Evolutionary conservation across 2,329 filamentous ascomycete species (phyloP).

Genomic region (Colletotrichum magnum): DNA sequence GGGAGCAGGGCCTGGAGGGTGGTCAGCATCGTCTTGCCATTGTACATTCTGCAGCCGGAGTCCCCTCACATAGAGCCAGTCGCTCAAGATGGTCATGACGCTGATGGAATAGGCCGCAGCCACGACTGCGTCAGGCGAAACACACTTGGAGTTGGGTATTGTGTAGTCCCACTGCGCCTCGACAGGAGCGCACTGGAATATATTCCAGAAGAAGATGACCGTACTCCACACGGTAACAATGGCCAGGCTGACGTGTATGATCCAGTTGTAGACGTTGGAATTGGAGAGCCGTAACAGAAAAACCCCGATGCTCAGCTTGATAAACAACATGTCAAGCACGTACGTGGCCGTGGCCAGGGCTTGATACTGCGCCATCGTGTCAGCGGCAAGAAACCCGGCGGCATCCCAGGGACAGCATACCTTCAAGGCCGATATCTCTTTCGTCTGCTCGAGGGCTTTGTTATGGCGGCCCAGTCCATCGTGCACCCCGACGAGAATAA

Average conservation of each 20-base stretch:
- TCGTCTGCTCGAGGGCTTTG: conserved; percentile 54
- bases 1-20: conserved; percentile 60
- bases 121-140: conserved; percentile 59
- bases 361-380: conserved; percentile 59
- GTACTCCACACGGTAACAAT: conserved; percentile 63
- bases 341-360: conserved; percentile 65
- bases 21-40: conserved; percentile 12
- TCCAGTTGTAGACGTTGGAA: conserved; percentile 62
- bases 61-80: conserved; percentile 64
- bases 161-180: conserved; percentile 68
- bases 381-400: not conserved
- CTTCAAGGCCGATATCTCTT: conserved; percentile 62
- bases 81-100: conserved; percentile 66
- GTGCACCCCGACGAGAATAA: conserved; percentile 59
- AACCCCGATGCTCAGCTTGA: conserved; percentile 69
- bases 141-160: conserved; percentile 59
- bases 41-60: no score
- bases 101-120: conserved; percentile 66
- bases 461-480: conserved; percentile 64
- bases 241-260: conserved; percentile 60
- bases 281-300: conserved; percentile 65
- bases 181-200: conserved; percentile 66
- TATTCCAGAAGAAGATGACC: conserved; percentile 66
- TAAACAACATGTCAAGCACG: conserved; percentile 68
- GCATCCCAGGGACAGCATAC: conserved; percentile 45